These are phyloP conservation scores for Didymellaceae sp. DNA, from an alignment of 2,329 filamentous ascomycete genomes.

Conservation along the genomic window DNA sequence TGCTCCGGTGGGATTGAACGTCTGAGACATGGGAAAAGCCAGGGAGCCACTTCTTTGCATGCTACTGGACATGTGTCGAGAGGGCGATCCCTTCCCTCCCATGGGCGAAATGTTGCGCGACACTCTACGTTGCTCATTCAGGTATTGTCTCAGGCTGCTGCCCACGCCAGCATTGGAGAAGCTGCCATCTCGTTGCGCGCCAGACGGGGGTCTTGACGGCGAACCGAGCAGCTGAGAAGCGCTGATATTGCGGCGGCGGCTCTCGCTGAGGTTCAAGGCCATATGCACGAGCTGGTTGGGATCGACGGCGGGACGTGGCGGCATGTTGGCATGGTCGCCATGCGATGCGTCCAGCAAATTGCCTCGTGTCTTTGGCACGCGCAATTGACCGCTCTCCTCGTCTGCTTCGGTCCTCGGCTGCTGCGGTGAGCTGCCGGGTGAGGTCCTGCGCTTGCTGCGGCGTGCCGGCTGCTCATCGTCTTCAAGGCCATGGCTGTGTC, in stretches of 20 bases:
- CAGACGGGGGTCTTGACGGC: conserved; percentile 57
- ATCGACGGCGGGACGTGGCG: conserved; percentile 69
- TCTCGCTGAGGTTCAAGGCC: conserved; percentile 87
- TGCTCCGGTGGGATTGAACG: conserved; percentile 74
- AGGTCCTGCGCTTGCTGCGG: conserved; percentile 24
- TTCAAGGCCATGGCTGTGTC: conserved; percentile 38
- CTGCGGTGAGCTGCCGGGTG: conserved; percentile 16
- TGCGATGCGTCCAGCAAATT: conserved; percentile 10
- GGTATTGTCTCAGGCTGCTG: conserved; percentile 69
- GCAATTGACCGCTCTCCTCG: conserved; percentile 19
- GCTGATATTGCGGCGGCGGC: conserved; percentile 68
- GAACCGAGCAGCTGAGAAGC: conserved; percentile 61
- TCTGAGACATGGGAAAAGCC: conserved; percentile 42
- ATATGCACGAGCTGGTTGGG: conserved; percentile 91
- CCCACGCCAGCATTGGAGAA: conserved; percentile 54
- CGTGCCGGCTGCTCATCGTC: conserved; percentile 45
- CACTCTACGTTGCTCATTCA: conserved; percentile 72
- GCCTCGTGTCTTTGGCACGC: conserved; percentile 30
- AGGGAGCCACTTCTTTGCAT: conserved; percentile 34
- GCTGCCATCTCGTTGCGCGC: conserved; percentile 46
- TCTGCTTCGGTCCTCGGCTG: conserved; percentile 20
- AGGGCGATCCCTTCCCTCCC: conserved; percentile 46
- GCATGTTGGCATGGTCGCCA: conserved; percentile 16
- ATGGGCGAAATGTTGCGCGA: conserved; percentile 69
- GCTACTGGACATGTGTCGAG: conserved; percentile 40